A percentile compares a stretch with the other conserved stretches of the same genome.
phyloP scores from a whole-genome alignment of 352 stramenopile genomes.

The Globisporangium sylvaticum region DNA sequence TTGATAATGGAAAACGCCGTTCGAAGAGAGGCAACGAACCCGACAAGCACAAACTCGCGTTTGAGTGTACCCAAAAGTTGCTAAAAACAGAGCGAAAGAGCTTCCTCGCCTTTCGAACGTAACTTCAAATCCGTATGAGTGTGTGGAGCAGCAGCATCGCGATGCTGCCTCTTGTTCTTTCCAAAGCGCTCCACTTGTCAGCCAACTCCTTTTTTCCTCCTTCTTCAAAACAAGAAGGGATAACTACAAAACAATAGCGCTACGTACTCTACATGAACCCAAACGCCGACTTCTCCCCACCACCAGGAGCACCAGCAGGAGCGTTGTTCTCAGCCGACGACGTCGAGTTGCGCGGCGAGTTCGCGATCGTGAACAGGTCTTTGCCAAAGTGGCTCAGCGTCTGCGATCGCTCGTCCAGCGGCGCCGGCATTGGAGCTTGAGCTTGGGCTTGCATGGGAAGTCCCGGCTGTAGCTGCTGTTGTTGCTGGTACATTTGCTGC shows the following conservation, averaged over 20 bases:
- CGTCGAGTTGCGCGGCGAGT: slow-evolving; percentile 56
- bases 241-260: neutral
- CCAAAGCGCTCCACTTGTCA: neutral
- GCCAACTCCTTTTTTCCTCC: neutral
- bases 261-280: slow-evolving; percentile 79
- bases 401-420: slow-evolving; percentile 57
- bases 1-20: neutral
- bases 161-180: neutral
- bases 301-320: neutral
- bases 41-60: neutral
- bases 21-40: neutral
- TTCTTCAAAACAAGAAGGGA: neutral
- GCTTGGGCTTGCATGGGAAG: neutral
- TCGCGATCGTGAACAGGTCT: slow-evolving; percentile 82
- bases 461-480: slow-evolving; percentile 7
- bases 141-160: neutral
- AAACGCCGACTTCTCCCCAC: slow-evolving; percentile 71
- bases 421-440: slow-evolving; percentile 6
- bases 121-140: neutral
- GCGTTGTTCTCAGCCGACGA: slow-evolving; percentile 2
- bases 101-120: neutral
- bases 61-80: neutral
- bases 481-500: slow-evolving; percentile 15
- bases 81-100: neutral
- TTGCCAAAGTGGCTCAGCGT: slow-evolving; percentile 79